Evolutionary conservation across 352 stramenopile species (phyloP), one percentile per base, ranked within the genome.

Genomic region (Plasmopara viticola): DNA sequence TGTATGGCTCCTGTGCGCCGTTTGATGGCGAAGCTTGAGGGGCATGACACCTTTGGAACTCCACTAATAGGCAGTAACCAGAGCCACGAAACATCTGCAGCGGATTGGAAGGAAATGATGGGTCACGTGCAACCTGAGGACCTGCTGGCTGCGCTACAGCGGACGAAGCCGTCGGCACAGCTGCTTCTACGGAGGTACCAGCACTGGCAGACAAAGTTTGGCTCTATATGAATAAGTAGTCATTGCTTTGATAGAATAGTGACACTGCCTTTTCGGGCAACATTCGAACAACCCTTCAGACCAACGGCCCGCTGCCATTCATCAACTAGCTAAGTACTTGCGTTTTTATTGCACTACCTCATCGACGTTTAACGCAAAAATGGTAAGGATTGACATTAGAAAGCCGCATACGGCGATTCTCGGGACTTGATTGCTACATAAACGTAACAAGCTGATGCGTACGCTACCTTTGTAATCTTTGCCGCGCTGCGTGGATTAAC

Each of bases 311-410:
- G 44, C 34, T 17, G 44, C 45, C 44, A 57, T 37, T 45, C 46
- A 47, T 44, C 53, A 60, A 43, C 13, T 41, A 17, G 12, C 6
- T 17, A n/a, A 41, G 1, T 41, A 17, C n/a, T 13, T 6, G 7
- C n/a, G 13, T 17, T 17, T 41, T 65, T 72, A 72, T 62, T 80
- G 64, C 78, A 86, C 75, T 84, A 87, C 74, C 72, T 90, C 78
- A 87, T 90, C 76, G 74, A 87, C 76, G 80, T 83, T 70, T 86
- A 66, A 79, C 64, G 66, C 64, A 80, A 86, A 84, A 80, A 86
- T 86, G 74, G 74, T 86, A 72, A 68, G 72, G 50, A 29, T 57
- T 33, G 17, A 39, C 17, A 13, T n/a, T 29, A 25, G 12, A 15
- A 9, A 18, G 44, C 34, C 18, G 30, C n/a, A 17, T 35, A 40